phyloP scores from a whole-genome alignment of 208 protist species.

The Porcisia deanei region DNA sequence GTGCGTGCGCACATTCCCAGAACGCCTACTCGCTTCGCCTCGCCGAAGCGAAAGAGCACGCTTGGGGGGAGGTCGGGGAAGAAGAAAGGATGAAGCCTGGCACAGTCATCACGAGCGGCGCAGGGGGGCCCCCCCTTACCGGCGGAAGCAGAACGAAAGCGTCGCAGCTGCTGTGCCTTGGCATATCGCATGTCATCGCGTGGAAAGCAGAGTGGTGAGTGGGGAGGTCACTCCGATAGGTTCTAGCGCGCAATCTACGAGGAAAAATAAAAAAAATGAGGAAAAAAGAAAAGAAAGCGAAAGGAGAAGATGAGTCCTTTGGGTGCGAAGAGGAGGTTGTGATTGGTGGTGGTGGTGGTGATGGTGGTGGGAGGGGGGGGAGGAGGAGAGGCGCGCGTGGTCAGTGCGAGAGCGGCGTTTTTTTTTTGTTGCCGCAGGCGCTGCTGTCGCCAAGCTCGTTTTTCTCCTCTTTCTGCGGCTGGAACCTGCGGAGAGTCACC shows the following conservation, averaged over 20 bases:
- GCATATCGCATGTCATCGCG: neutral
- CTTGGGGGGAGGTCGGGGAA: neutral
- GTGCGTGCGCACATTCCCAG: neutral
- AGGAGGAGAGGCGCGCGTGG: no score
- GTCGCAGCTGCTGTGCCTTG: neutral
- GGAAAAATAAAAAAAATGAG: slow-evolving; percentile 15
- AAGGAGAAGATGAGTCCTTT: no score
- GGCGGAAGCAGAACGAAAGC: neutral
- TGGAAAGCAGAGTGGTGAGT: neutral
- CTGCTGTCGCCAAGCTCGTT: neutral
- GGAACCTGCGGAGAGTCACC: neutral
- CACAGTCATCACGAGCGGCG: neutral
- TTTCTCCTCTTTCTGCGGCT: neutral
- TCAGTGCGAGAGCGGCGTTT: no score
- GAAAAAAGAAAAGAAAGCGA: slow-evolving; percentile 7
- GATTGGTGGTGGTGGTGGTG: no score
- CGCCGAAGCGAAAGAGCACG: neutral
- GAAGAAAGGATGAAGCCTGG: neutral
- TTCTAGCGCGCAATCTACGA: neutral
- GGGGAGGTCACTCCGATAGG: neutral
- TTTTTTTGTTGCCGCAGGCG: neutral
- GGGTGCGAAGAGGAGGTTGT: no score
- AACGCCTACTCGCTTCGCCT: neutral
- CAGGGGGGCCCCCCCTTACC: neutral
- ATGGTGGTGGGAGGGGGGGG: no score